phyloP scores from a whole-genome alignment of 306 rosid species.

The Hippophae gyantsensis region DNA sequence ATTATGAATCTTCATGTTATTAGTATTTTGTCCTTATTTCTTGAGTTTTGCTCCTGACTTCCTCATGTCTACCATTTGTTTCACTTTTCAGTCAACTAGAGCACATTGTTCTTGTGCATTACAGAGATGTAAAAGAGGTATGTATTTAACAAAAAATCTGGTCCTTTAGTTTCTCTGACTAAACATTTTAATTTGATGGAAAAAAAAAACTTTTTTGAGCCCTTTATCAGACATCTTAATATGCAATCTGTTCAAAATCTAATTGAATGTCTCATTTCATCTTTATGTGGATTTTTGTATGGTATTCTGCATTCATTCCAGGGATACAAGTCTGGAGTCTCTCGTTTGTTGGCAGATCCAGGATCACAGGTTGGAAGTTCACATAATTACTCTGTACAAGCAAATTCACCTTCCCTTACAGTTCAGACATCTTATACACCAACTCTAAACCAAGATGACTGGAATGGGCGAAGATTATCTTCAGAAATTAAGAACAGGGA shows the following conservation, averaged over 20 bases:
- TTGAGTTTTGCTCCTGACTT: not conserved
- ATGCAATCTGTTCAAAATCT: not conserved
- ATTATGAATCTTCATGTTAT: not conserved
- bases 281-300: not conserved
- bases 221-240: not conserved
- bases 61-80: not conserved
- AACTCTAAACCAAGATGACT: conserved; percentile 27
- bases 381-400: conserved; percentile 31
- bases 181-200: not conserved
- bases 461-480: conserved; percentile 23
- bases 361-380: conserved; percentile 34
- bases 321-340: conserved; percentile 48
- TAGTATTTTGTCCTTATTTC: conserved; percentile 1
- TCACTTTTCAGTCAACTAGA: conserved; percentile 47
- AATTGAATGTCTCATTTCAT: not conserved
- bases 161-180: not conserved
- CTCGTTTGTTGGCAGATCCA: conserved; percentile 31
- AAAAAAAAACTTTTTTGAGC: not conserved
- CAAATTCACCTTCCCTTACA: conserved; percentile 24
- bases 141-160: no score
- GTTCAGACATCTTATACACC: conserved; percentile 35
- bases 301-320: conserved; percentile 21
- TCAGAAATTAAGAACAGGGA: conserved; percentile 38
- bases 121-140: conserved; percentile 62
- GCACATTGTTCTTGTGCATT: conserved; percentile 76